Base-by-base conservation (phyloP, 202 grass and related monocot genomes). In the Thinopyrum obtusiflorum region DNA sequence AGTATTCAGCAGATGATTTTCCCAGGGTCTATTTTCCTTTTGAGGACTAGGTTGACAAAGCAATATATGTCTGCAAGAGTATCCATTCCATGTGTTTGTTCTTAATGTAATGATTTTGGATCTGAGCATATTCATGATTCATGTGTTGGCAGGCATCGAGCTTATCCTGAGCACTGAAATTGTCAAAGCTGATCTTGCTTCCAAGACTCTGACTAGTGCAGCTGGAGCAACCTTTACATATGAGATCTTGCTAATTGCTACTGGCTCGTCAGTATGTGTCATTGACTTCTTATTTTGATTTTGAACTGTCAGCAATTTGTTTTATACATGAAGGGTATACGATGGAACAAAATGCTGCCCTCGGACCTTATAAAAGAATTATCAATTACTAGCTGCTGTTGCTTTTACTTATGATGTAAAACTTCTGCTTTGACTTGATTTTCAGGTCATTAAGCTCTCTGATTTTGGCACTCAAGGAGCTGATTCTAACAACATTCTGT, bases 161-260 rank as follows among this genome's bases (percentile, higher is more conserved):
- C 78, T 99, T 83, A 87, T 99, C 68, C 92, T 99, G 24, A 88
- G 85, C 76, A 99, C 90, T 80, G 97, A 99, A 87, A 99, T 99
- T 78, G 78, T 93, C 49, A 97, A 94, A 78, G 97, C 97, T 83
- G 93, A 99, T 89, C 76, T 99, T 81, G 68, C 83, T 62, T 84
- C 90, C 21, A 99, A 93, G 88, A 88, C 92, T 80, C 78, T 99
- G 79, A 91, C 87, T 47, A 97, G 93, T 88, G 78, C 90, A 84
- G 64, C 89, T 82, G 93, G 89, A 87, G 87, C 85, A 20, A 89
- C 89, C 26, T 93, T 99, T 85, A 94, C 90, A 74, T 99, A 97
- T 83, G 83, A 97, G 31, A 90, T 89, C 44, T 80, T 99, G 82
- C 79, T 99, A 61, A 93, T 99, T 83, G 92, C 97, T 67, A 97